A percentile compares a stretch with the other conserved stretches of the same genome.
Conservation (phyloP, 805 yeast genomes). For the Pichia eremophila region DNA sequence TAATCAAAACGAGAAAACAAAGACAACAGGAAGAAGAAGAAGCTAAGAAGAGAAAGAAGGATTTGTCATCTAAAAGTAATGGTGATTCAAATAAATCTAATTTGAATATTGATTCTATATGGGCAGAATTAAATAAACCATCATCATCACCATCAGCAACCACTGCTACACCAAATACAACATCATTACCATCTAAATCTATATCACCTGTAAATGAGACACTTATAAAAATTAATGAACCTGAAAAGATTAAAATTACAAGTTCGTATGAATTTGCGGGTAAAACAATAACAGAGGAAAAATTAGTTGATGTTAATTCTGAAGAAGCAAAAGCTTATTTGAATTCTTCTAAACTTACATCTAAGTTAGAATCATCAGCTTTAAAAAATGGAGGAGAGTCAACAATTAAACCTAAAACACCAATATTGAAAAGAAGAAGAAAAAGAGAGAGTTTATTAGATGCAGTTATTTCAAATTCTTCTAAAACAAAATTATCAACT, state of each 20-base stretch:
- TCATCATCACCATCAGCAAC: neutral
- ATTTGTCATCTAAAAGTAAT: slow-evolving; percentile 2
- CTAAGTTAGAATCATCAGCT: neutral
- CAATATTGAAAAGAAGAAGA: slow-evolving; percentile 29
- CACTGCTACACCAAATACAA: neutral
- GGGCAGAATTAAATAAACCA: slow-evolving; percentile 43
- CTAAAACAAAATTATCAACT: slow-evolving; percentile 77
- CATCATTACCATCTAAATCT: neutral
- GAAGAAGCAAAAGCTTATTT: slow-evolving; percentile 84
- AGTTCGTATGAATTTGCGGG: slow-evolving; percentile 88
- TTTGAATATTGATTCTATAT: slow-evolving; percentile 41
- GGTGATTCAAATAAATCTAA: slow-evolving; percentile 16
- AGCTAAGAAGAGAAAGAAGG: slow-evolving; percentile 11
- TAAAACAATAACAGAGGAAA: slow-evolving; percentile 64
- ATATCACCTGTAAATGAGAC: neutral
- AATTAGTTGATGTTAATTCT: slow-evolving; percentile 64
- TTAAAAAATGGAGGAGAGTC: neutral
- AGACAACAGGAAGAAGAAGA: slow-evolving; percentile 5
- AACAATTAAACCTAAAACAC: neutral
- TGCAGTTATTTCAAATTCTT: slow-evolving; percentile 59
- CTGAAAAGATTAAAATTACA: slow-evolving; percentile 53
- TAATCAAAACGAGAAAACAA: slow-evolving; percentile 12
- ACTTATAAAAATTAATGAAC: neutral
- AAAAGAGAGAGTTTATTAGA: slow-evolving; percentile 72
- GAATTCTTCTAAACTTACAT: slow-evolving; percentile 33